Percentiles rank a stretch among this genome's conserved stretches.
Evolutionary conservation across 441 rosid species (phyloP).

Genomic region (Manihot esculenta): DNA sequence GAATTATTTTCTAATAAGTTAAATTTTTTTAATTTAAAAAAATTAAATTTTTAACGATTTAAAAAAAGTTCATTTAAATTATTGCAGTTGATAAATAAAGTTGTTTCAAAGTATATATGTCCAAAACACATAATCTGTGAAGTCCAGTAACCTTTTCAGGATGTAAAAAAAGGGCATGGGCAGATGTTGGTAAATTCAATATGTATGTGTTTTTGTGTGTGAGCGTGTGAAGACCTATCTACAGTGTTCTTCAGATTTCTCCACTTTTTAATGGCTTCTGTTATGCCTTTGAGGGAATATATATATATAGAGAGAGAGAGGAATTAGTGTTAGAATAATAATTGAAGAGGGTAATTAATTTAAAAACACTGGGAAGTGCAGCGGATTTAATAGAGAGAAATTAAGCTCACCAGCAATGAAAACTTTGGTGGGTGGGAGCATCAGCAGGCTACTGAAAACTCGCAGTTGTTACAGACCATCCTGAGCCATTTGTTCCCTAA

Average conservation of each 20-base stretch:
- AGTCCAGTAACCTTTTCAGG: background rate
- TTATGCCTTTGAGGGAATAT: too few relatives aligned
- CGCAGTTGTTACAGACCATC: slow-evolving; percentile 21
- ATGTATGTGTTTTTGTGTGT: background rate
- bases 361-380: background rate
- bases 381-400: background rate
- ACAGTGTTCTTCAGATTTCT: background rate
- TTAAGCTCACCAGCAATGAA: background rate
- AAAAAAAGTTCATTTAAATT: too few relatives aligned
- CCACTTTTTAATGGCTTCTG: too few relatives aligned
- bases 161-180: slow-evolving; percentile 5
- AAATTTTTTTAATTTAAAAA: too few relatives aligned
- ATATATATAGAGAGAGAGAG: background rate
- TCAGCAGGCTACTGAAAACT: slow-evolving; percentile 15
- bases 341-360: background rate
- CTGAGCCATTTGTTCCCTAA: slow-evolving; percentile 30
- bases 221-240: background rate
- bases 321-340: background rate
- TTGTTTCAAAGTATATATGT: too few relatives aligned
- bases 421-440: background rate
- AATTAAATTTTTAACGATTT: too few relatives aligned
- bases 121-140: slow-evolving; percentile 2
- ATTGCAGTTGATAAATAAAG: too few relatives aligned
- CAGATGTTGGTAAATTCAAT: background rate
- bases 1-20: too few relatives aligned